Percentiles rank a stretch among this genome's conserved stretches.
Evolutionary conservation across 345 rosid genomes (phyloP).

Genomic region (Euphorbia peplus): DNA sequence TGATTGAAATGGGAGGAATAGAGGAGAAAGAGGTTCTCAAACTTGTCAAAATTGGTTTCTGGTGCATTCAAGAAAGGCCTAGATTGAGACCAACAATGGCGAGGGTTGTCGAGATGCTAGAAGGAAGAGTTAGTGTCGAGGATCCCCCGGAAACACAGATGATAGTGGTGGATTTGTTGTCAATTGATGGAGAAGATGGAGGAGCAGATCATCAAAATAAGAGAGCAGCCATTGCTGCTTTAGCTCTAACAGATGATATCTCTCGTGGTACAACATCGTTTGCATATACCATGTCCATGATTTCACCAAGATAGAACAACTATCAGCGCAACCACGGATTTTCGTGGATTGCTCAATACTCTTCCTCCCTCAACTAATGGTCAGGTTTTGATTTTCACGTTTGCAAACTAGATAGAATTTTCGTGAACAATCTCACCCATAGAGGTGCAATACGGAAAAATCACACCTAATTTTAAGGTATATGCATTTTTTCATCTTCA

Average conservation of each 20-base stretch:
- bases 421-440: too few species aligned
- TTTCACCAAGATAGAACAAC: conserved; percentile 52
- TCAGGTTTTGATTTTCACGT: too few species aligned
- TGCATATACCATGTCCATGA: conserved; percentile 46
- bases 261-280: conserved; percentile 23
- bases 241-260: conserved; percentile 20
- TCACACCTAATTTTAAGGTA: too few species aligned
- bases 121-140: conserved; percentile 51
- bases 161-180: conserved; percentile 60
- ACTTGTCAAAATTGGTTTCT: conserved; percentile 57
- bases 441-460: too few species aligned
- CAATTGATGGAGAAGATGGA: conserved; percentile 44
- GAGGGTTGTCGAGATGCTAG: conserved; percentile 74
- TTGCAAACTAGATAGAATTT: too few species aligned
- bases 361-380: too few species aligned
- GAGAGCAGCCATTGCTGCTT: conserved; percentile 14
- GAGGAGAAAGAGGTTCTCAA: conserved; percentile 60
- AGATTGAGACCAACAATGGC: conserved; percentile 67
- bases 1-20: conserved; percentile 40
- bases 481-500: too few species aligned
- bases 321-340: too few species aligned
- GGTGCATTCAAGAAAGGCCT: conserved; percentile 84
- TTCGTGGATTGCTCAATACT: too few species aligned
- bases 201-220: neutral
- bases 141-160: conserved; percentile 77